Evolutionary conservation across 2,329 filamentous ascomycete genomes (phyloP).

Genomic region (Apiospora malaysiana): DNA sequence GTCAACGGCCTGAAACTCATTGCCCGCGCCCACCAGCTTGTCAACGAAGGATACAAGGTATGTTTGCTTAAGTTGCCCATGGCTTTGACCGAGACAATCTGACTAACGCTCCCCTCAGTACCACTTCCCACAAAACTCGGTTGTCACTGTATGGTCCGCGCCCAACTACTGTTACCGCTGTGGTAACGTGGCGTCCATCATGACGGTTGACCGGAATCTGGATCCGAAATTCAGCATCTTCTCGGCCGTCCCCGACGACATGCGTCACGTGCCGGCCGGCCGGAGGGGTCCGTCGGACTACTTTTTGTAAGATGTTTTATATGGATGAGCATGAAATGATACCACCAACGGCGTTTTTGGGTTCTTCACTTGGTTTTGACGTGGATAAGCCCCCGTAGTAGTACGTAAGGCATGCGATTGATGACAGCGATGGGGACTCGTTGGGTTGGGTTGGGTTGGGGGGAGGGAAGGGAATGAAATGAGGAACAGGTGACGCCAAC

Average conservation of each 20-base stretch:
- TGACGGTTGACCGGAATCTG: conserved; percentile 85
- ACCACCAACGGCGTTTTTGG: conserved; percentile 30
- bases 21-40: conserved; percentile 94
- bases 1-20: conserved; percentile 97
- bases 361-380: conserved; percentile 17
- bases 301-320: conserved; percentile 60
- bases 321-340: conserved; percentile 35
- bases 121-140: conserved; percentile 93
- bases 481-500: neutral
- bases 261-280: conserved; percentile 78
- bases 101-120: conserved; percentile 61
- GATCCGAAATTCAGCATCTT: conserved; percentile 94
- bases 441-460: neutral
- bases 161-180: conserved; percentile 97
- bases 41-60: conserved; percentile 98
- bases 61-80: conserved; percentile 59
- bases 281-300: conserved; percentile 72
- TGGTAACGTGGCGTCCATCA: conserved; percentile 96
- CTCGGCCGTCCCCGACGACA: conserved; percentile 84
- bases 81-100: conserved; percentile 59
- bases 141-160: conserved; percentile 98
- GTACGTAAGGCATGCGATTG: conserved; percentile 7
- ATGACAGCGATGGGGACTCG: neutral
- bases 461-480: neutral
- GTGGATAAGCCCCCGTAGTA: neutral